phyloP scores from a whole-genome alignment of 192 early-diverging fungal genomes.

The Umbelopsis ramanniana region DNA sequence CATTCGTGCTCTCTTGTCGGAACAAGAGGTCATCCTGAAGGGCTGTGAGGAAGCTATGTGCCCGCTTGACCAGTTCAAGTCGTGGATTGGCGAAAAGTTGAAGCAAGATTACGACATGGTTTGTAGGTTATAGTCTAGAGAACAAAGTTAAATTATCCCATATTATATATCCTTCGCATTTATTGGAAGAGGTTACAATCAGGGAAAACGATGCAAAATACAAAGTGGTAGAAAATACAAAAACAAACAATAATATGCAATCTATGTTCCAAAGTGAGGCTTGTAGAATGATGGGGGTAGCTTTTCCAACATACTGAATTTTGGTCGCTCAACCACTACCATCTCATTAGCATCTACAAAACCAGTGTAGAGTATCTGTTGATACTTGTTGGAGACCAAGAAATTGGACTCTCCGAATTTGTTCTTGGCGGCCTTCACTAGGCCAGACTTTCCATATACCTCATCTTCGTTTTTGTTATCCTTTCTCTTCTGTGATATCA shows the following conservation, averaged over 20 bases:
- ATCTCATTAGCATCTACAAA: constrained; percentile 74
- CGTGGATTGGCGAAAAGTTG: background rate
- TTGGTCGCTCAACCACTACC: constrained; percentile 89
- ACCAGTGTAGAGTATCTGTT: constrained; percentile 80
- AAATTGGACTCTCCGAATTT: constrained; percentile 63
- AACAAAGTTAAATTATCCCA: background rate
- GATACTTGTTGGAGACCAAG: constrained; percentile 78
- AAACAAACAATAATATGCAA: constrained; percentile 18
- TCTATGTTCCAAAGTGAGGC: constrained; percentile 82
- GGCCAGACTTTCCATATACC: constrained; percentile 30
- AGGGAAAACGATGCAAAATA: constrained; percentile 12
- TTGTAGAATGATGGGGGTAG: constrained; percentile 84
- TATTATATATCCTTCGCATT: background rate
- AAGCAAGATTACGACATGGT: background rate
- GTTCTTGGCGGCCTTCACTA: constrained; percentile 50
- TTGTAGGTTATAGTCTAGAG: background rate
- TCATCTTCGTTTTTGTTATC: constrained; percentile 41
- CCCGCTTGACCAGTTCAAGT: background rate
- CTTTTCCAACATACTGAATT: constrained; percentile 74
- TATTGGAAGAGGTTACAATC: background rate
- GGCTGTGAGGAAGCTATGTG: background rate
- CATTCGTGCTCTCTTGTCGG: background rate
- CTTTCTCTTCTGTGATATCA: constrained; percentile 26
- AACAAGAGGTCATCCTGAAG: background rate
- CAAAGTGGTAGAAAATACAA: background rate